phyloP scores from a whole-genome alignment of 768 basidiomycete species.

The Royoungia palumana region DNA sequence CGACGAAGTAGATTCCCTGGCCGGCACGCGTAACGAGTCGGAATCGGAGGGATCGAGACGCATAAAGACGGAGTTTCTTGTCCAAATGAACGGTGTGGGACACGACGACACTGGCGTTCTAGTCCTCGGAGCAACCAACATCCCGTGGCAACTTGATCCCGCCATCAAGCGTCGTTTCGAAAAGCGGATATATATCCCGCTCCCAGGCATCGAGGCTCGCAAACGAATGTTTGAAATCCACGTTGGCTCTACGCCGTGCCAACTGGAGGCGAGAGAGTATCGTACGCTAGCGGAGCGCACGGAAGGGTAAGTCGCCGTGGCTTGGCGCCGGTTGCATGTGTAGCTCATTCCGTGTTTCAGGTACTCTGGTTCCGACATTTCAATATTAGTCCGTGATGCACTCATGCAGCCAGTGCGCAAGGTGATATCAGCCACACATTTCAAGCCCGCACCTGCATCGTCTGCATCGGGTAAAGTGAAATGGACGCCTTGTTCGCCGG shows the following conservation, averaged over 20 bases:
- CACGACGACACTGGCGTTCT: constrained; percentile 96
- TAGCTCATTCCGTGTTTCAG: constrained; percentile 29
- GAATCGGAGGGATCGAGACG: constrained; percentile 96
- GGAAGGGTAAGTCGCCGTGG: constrained; percentile 54
- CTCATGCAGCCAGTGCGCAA: constrained; percentile 99
- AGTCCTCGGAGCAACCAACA: constrained; percentile 96
- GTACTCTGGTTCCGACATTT: constrained; percentile 93
- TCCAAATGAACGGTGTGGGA: constrained; percentile 99
- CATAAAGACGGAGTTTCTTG: constrained; percentile 95
- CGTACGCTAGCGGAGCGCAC: constrained; percentile 78
- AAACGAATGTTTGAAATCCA: constrained; percentile 97
- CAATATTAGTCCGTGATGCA: constrained; percentile 91
- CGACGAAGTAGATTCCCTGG: constrained; percentile 96
- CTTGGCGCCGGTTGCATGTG: background rate
- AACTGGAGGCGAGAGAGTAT: constrained; percentile 76
- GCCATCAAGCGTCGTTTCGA: constrained; percentile 99
- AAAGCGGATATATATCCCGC: constrained; percentile 97
- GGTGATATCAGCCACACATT: constrained; percentile 93
- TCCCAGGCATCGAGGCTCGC: constrained; percentile 90
- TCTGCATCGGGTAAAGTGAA: constrained; percentile 37
- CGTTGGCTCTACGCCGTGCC: constrained; percentile 87
- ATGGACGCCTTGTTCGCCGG: constrained; percentile 97
- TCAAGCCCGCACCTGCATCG: constrained; percentile 54
- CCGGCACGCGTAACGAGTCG: constrained; percentile 92
- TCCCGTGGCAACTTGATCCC: constrained; percentile 96